A percentile compares a stretch with the other conserved stretches of the same genome.
phyloP scores from a whole-genome alignment of 352 stramenopile genomes.

The Phytophthora hibernalis region DNA sequence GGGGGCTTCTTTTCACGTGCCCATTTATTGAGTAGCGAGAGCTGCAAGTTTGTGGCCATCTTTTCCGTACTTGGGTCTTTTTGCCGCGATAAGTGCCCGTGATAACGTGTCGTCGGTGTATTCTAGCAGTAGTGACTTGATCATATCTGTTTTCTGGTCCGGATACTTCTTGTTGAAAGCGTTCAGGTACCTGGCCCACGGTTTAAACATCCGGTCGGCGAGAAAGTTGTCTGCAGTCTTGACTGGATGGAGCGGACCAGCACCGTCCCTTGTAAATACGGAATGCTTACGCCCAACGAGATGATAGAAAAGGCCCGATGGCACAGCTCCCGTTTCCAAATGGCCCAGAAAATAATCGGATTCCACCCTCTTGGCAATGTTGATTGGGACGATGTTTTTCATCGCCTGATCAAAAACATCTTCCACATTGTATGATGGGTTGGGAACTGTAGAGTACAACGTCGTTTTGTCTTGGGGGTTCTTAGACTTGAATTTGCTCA shows the following conservation, averaged over 20 bases:
- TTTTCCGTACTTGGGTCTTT: slow-evolving; percentile 4
- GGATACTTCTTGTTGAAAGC: slow-evolving; percentile 8
- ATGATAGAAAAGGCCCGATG: neutral
- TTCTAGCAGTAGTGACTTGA: neutral
- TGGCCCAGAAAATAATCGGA: neutral
- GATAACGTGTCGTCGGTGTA: neutral
- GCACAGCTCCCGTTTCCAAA: no score
- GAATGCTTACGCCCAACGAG: neutral
- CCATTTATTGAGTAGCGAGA: slow-evolving; percentile 45
- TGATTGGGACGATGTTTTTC: neutral
- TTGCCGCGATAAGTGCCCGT: neutral
- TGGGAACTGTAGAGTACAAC: neutral
- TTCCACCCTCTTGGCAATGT: neutral
- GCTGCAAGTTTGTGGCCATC: slow-evolving; percentile 35
- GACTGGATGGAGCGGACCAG: neutral
- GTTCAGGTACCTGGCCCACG: slow-evolving; percentile 12
- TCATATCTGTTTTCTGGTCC: slow-evolving; percentile 6
- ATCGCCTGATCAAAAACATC: neutral
- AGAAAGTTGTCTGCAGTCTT: neutral
- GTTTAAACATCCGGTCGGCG: neutral
- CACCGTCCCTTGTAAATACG: neutral
- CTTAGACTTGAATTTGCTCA: slow-evolving; percentile 2
- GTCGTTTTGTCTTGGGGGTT: neutral
- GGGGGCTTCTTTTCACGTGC: neutral
- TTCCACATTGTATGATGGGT: neutral